phyloP scores from a whole-genome alignment of 1,284 basidiomycete species.

The Cryptococcus jaspeensis region DNA sequence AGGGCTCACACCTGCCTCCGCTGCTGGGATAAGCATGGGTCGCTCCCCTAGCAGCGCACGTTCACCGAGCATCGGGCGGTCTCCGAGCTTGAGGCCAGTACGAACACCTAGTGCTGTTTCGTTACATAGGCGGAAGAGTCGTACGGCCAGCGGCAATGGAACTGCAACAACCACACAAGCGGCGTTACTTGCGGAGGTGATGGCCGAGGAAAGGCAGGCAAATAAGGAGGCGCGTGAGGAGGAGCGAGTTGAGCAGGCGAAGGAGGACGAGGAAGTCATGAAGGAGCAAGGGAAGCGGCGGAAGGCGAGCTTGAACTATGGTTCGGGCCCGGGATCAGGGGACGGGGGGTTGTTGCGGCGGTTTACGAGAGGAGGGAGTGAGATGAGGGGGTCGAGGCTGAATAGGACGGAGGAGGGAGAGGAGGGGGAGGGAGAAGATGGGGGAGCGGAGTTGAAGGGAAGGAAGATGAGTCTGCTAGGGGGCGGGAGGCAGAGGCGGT shows the following conservation, averaged over 20 bases:
- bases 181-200: constrained; percentile 30
- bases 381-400: neutral
- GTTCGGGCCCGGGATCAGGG: neutral
- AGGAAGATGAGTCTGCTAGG: neutral
- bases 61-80: constrained; percentile 8
- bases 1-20: no score
- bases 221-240: constrained; percentile 15
- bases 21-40: no score
- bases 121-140: neutral
- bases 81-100: constrained; percentile 15
- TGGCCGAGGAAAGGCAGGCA: constrained; percentile 31
- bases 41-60: constrained; percentile 2
- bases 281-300: constrained; percentile 21
- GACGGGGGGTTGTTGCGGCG: constrained; percentile 1
- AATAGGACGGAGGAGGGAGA: neutral
- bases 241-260: constrained; percentile 14
- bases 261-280: constrained; percentile 27
- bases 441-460: neutral
- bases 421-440: neutral
- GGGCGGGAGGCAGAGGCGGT: no score
- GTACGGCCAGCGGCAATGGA: no score
- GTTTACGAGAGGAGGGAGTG: constrained; percentile 4
- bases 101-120: constrained; percentile 15
- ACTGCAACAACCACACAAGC: constrained; percentile 6
- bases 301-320: constrained; percentile 2